Evolutionary conservation across 257 asterid species (phyloP).

Genomic region (Marsdenia floribunda): DNA sequence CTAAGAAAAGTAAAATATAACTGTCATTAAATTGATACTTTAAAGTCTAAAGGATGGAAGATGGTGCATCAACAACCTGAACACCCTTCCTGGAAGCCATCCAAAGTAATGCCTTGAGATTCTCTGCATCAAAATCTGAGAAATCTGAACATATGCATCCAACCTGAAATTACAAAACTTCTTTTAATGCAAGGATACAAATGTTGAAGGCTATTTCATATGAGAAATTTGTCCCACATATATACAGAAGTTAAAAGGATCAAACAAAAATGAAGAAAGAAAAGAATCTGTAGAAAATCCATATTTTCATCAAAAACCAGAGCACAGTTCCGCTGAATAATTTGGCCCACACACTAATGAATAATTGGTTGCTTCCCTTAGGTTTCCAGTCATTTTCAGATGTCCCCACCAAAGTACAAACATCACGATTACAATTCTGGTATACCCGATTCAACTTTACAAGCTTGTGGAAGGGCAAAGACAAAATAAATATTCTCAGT

Average conservation of each 20-base stretch:
- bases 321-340: background rate
- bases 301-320: background rate
- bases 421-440: background rate
- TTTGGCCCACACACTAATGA: background rate
- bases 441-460: background rate
- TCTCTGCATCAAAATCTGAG: conserved; percentile 46
- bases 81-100: conserved; percentile 52
- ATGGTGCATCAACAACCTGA: conserved; percentile 45
- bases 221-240: background rate
- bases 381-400: background rate
- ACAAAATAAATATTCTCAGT: background rate
- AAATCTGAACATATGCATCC: conserved; percentile 58
- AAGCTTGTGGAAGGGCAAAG: background rate
- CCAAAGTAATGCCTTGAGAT: conserved; percentile 51
- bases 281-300: background rate
- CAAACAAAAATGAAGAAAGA: background rate
- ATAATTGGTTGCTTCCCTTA: background rate
- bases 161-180: conserved; percentile 42
- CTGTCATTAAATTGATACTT: background rate
- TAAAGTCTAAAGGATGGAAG: background rate
- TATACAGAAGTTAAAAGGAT: background rate
- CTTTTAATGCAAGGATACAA: background rate
- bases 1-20: background rate
- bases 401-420: background rate
- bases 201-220: background rate